Percentiles rank a stretch among this genome's conserved stretches.
These are phyloP conservation scores for Fusarium xylarioides DNA, from an alignment of 2,329 filamentous ascomycete species.

Conservation along the genomic window DNA sequence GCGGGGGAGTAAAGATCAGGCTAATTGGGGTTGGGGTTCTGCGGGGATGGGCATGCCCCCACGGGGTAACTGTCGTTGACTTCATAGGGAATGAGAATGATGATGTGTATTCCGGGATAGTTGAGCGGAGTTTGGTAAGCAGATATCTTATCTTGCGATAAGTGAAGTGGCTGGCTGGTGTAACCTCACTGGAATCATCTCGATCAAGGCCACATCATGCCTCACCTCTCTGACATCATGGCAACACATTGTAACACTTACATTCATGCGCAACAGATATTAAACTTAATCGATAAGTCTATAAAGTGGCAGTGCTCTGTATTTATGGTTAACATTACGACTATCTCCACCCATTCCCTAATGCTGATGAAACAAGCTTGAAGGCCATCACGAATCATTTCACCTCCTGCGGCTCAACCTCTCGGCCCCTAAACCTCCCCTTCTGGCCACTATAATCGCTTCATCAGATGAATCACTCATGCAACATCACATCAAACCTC, in stretches of 20 bases:
- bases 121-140: background rate
- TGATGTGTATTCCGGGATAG: accelerated
- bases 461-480: background rate
- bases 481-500: background rate
- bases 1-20: background rate
- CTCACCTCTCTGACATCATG: background rate
- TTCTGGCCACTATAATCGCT: background rate
- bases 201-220: background rate
- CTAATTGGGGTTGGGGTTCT: constrained; percentile 17
- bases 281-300: background rate
- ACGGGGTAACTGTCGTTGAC: background rate
- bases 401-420: background rate
- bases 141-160: background rate
- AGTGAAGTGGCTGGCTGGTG: background rate
- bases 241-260: background rate
- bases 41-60: constrained; percentile 7
- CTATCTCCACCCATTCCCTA: background rate
- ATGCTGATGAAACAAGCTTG: background rate
- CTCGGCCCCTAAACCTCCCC: background rate
- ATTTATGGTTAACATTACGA: background rate
- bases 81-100: no score
- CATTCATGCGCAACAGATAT: background rate
- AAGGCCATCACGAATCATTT: background rate
- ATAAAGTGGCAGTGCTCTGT: background rate
- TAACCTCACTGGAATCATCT: background rate